Conservation (phyloP, 2,329 filamentous ascomycete species). For the Penicillium thymicola region DNA sequence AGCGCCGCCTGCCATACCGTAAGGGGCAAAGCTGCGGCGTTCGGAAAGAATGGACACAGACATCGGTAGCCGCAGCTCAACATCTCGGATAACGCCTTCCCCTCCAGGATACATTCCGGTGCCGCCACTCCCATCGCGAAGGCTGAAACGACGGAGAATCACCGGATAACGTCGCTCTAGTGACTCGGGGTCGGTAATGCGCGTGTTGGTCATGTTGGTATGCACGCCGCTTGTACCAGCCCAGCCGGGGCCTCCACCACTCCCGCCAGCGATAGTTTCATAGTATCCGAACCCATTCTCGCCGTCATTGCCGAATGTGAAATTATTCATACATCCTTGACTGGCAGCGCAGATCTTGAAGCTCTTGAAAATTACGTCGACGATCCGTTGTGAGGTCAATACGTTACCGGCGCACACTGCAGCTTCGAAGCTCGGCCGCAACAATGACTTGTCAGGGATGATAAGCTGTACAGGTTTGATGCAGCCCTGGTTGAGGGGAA, state of each 20-base stretch:
- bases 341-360: constrained; percentile 70
- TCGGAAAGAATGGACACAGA: constrained; percentile 74
- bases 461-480: constrained; percentile 66
- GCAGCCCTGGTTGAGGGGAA: constrained; percentile 78
- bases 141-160: constrained; percentile 64
- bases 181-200: constrained; percentile 75
- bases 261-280: constrained; percentile 76
- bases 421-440: constrained; percentile 66
- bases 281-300: constrained; percentile 64
- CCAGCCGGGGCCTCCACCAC: constrained; percentile 69
- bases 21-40: constrained; percentile 67
- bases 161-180: constrained; percentile 75
- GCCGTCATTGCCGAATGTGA: constrained; percentile 13
- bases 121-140: constrained; percentile 62
- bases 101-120: constrained; percentile 64
- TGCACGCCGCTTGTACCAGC: constrained; percentile 70
- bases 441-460: constrained; percentile 68
- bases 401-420: constrained; percentile 77
- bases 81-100: constrained; percentile 71
- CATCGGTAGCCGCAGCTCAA: constrained; percentile 73
- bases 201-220: constrained; percentile 80
- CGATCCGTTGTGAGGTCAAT: constrained; percentile 69
- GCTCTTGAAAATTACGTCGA: constrained; percentile 71
- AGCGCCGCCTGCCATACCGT: constrained; percentile 73
- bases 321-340: constrained; percentile 66